These are phyloP conservation scores for Linum lewisii DNA, from an alignment of 345 rosid species.

Conservation along the genomic window DNA sequence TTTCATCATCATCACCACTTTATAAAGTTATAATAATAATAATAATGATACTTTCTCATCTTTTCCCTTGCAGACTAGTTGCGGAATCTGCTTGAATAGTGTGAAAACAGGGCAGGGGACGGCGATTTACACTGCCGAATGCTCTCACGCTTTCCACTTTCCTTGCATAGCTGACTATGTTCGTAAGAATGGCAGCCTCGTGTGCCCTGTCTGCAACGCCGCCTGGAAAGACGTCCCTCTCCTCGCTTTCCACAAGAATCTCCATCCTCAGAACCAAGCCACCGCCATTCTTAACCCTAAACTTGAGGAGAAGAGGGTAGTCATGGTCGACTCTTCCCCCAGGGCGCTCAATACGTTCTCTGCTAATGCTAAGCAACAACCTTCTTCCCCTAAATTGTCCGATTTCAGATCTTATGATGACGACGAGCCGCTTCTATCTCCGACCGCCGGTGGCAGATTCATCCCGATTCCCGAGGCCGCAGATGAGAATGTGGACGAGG, in stretches of 20 bases:
- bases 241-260: conserved; percentile 19
- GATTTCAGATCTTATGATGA: conserved; percentile 22
- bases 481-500: conserved; percentile 17
- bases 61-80: conserved; percentile 18
- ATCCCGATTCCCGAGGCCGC: conserved; percentile 23
- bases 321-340: conserved; percentile 19
- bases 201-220: conserved; percentile 23
- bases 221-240: conserved; percentile 28
- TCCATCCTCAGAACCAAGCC: not conserved
- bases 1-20: too few species aligned
- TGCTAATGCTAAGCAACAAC: not conserved
- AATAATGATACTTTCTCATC: too few species aligned
- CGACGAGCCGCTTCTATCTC: conserved; percentile 24
- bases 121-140: conserved; percentile 29
- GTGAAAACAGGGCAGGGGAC: conserved; percentile 28
- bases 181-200: conserved; percentile 21
- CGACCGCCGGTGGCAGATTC: conserved; percentile 18
- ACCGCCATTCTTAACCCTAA: not conserved
- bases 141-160: conserved; percentile 26
- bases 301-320: conserved; percentile 19
- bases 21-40: too few species aligned
- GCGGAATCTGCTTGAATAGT: conserved; percentile 26
- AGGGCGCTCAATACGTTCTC: not conserved
- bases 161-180: conserved; percentile 28
- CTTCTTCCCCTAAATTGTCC: conserved; percentile 6